Conservation (phyloP, 257 asterid species). For the Fraxinus quadrangulata region DNA sequence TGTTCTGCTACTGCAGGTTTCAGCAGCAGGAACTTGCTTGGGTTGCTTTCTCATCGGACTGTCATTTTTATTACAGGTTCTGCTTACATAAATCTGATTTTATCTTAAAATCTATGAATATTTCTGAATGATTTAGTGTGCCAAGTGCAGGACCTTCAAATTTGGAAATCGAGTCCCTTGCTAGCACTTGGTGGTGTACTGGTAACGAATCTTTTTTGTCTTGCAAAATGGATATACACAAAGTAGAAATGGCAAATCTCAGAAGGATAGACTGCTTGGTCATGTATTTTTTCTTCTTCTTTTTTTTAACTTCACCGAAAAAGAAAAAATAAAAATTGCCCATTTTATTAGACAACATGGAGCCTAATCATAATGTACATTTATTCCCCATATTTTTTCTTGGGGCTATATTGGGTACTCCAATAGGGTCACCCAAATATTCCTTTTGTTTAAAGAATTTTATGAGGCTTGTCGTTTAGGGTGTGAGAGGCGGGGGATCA, state of each 20-base stretch:
- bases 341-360: not conserved
- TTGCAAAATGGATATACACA: not conserved
- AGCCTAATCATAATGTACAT: not conserved
- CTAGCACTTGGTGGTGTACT: slow-evolving; percentile 74
- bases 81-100: not conserved
- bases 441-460: not conserved
- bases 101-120: not conserved
- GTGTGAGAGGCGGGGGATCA: not conserved
- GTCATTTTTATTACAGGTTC: slow-evolving; percentile 77
- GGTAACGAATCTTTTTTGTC: slow-evolving; percentile 46
- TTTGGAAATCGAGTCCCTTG: slow-evolving; percentile 64
- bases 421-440: not conserved
- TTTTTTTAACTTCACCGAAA: not conserved
- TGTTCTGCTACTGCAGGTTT: slow-evolving; percentile 51
- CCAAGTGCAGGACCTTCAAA: slow-evolving; percentile 58
- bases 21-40: slow-evolving; percentile 73
- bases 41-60: slow-evolving; percentile 72
- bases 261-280: not conserved
- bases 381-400: not conserved
- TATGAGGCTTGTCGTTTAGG: not conserved
- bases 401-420: not conserved
- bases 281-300: not conserved
- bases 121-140: slow-evolving; percentile 19
- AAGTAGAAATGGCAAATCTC: not conserved
- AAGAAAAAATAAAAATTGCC: not conserved